Conservation (phyloP, 805 yeast genomes). For the Saturnispora gosingensis region DNA sequence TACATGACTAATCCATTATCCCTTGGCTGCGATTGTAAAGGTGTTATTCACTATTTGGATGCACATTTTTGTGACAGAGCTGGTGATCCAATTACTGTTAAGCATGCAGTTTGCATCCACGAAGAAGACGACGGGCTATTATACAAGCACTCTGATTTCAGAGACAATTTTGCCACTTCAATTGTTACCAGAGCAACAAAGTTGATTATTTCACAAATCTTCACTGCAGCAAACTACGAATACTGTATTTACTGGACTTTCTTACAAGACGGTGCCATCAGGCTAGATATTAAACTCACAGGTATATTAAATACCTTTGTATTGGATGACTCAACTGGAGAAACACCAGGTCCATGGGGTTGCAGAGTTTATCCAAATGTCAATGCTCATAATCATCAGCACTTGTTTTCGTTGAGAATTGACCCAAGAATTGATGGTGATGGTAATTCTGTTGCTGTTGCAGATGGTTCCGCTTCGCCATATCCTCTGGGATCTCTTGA, state of each 20-base stretch:
- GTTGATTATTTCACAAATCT: slow-evolving; percentile 68
- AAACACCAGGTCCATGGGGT: slow-evolving; percentile 68
- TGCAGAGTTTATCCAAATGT: slow-evolving; percentile 71
- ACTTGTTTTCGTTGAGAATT: slow-evolving; percentile 65
- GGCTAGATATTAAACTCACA: slow-evolving; percentile 68
- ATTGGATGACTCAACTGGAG: slow-evolving; percentile 53
- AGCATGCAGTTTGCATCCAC: slow-evolving; percentile 75
- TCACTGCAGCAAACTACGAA: slow-evolving; percentile 82
- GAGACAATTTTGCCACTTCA: slow-evolving; percentile 69
- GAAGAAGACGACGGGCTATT: slow-evolving; percentile 79
- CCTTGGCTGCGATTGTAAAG: slow-evolving; percentile 80
- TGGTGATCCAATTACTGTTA: slow-evolving; percentile 63
- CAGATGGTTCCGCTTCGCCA: slow-evolving; percentile 56
- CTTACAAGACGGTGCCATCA: slow-evolving; percentile 77
- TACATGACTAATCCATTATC: slow-evolving; percentile 72
- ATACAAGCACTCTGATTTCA: slow-evolving; percentile 76
- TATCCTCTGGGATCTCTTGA: slow-evolving; percentile 54
- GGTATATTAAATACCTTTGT: slow-evolving; percentile 74
- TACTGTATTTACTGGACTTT: slow-evolving; percentile 78
- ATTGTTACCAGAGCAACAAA: slow-evolving; percentile 68
- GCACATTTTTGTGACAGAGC: slow-evolving; percentile 62
- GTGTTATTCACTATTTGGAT: slow-evolving; percentile 74
- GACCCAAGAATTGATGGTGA: slow-evolving; percentile 80
- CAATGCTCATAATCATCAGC: slow-evolving; percentile 84
- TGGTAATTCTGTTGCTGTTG: slow-evolving; percentile 60